These are phyloP conservation scores for Globisporangium cystogenes DNA, from an alignment of 352 stramenopile genomes.

Conservation along the genomic window DNA sequence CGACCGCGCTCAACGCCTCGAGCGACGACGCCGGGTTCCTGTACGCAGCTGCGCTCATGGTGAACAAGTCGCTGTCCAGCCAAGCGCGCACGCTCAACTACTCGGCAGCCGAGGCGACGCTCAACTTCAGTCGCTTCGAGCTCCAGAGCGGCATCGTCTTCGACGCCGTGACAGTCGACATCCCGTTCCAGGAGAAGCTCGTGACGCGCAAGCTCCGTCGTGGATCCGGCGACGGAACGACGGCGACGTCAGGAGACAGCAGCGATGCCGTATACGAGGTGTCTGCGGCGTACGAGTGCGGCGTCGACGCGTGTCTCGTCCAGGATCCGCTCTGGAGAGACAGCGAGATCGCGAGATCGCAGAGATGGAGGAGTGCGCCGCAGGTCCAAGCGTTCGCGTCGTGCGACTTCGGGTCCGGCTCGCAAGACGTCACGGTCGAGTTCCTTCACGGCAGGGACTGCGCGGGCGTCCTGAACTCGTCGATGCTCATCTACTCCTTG, in stretches of 20 bases:
- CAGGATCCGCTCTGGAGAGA: conserved; percentile 10
- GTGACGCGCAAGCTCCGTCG: conserved; percentile 11
- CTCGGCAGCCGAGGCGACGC: conserved; percentile 10
- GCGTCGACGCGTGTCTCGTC: conserved; percentile 27
- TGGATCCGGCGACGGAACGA: conserved; percentile 3
- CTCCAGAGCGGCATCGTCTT: conserved; percentile 28
- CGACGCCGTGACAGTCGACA: conserved; percentile 35
- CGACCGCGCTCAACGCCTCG: background rate
- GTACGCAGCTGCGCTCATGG: conserved; percentile 7
- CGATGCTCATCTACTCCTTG: conserved; percentile 43
- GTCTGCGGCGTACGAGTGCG: conserved; percentile 12
- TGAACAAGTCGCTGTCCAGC: conserved; percentile 7
- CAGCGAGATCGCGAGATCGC: conserved; percentile 2
- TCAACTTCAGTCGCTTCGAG: conserved; percentile 22
- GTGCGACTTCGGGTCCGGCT: conserved; percentile 21
- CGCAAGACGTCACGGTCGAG: conserved; percentile 22
- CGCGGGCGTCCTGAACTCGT: conserved; percentile 20
- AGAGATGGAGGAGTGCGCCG: conserved; percentile 5
- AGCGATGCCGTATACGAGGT: conserved; percentile 11
- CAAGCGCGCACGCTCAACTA: conserved; percentile 13
- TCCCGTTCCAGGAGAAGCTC: conserved; percentile 21
- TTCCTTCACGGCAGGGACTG: conserved; percentile 25
- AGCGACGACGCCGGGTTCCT: conserved; percentile 8
- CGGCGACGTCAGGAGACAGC: background rate
- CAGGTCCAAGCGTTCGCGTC: conserved; percentile 36